A percentile compares a stretch with the other conserved stretches of the same genome.
phyloP scores from a whole-genome alignment of 495 filamentous ascomycete species.

The Hypoxylon trugodes region DNA sequence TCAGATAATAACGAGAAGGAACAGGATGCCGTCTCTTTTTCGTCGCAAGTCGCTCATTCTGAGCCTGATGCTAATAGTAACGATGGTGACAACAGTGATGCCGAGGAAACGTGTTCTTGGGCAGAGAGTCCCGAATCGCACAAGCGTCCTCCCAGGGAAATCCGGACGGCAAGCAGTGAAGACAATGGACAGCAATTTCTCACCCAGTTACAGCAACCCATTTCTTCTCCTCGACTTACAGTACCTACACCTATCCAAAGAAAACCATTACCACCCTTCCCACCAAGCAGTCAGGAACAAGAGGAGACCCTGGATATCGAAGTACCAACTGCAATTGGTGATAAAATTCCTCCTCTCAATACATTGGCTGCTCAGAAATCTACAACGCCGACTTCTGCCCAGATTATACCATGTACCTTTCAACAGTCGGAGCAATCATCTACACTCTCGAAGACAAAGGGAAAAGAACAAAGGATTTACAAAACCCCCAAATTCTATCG shows the following conservation, averaged over 20 bases:
- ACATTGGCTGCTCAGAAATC: conserved; percentile 20
- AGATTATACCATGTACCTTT: conserved; percentile 51
- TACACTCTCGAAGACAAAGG: neutral
- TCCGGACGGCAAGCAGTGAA: conserved; percentile 39
- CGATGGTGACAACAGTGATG: neutral
- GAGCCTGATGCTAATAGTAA: neutral
- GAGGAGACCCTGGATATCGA: conserved; percentile 65
- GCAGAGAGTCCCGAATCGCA: conserved; percentile 7
- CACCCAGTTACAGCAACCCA: conserved; percentile 34
- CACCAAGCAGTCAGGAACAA: conserved; percentile 48
- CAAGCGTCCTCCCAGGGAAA: conserved; percentile 8
- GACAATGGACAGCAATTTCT: conserved; percentile 40
- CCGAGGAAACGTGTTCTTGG: conserved; percentile 4
- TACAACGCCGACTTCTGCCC: conserved; percentile 53
- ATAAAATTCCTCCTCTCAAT: conserved; percentile 36
- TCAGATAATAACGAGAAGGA: neutral
- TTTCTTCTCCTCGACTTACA: conserved; percentile 33
- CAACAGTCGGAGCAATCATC: conserved; percentile 24
- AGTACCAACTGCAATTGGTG: conserved; percentile 58
- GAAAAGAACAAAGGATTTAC: conserved; percentile 25
- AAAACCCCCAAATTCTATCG: conserved; percentile 27
- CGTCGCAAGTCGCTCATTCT: neutral
- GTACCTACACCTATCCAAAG: neutral
- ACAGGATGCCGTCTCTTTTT: too few relatives aligned
- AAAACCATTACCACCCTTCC: conserved; percentile 23